These are phyloP conservation scores for Stephanodiscus minutulus DNA, from an alignment of 108 stramenopile species.

Conservation along the genomic window DNA sequence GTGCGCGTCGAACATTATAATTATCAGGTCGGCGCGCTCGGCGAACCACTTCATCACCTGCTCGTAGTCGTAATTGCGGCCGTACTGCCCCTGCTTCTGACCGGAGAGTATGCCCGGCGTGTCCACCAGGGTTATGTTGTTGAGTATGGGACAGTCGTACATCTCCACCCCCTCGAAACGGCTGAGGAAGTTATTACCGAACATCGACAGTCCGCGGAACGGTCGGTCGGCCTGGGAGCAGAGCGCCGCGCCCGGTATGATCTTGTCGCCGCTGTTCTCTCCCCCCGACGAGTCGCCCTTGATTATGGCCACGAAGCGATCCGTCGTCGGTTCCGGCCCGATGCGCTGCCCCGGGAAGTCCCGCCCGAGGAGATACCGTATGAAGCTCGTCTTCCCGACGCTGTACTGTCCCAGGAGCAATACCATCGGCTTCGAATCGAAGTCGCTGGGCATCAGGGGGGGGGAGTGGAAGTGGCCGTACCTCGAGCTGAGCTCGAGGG, in stretches of 20 bases:
- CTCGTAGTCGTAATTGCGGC: conserved; percentile 93
- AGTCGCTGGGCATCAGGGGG: conserved; percentile 93
- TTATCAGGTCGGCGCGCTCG: conserved; percentile 95
- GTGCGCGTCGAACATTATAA: conserved; percentile 95
- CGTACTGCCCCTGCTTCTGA: conserved; percentile 88
- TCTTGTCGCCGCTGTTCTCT: conserved; percentile 65
- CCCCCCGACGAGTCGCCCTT: conserved; percentile 51
- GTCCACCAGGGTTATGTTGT: conserved; percentile 96
- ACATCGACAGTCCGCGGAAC: conserved; percentile 93
- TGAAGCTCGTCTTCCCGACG: conserved; percentile 96
- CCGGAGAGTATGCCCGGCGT: conserved; percentile 98
- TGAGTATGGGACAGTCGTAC: conserved; percentile 68
- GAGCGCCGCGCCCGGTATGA: conserved; percentile 90
- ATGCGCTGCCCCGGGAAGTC: conserved; percentile 97
- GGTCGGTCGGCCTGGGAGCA: conserved; percentile 92
- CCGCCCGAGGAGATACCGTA: conserved; percentile 85
- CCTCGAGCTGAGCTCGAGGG: conserved; percentile 82
- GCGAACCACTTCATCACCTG: conserved; percentile 98
- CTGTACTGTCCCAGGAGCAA: conserved; percentile 94
- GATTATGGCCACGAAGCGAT: conserved; percentile 87
- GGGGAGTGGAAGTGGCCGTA: conserved; percentile 98
- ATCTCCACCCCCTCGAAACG: conserved; percentile 89
- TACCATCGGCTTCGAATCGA: conserved; percentile 97
- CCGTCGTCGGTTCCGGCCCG: conserved; percentile 98
- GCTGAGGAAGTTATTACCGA: conserved; percentile 96